These are phyloP conservation scores for Plasmodium fragile DNA, from an alignment of 169 alveolate species.

Conservation along the genomic window DNA sequence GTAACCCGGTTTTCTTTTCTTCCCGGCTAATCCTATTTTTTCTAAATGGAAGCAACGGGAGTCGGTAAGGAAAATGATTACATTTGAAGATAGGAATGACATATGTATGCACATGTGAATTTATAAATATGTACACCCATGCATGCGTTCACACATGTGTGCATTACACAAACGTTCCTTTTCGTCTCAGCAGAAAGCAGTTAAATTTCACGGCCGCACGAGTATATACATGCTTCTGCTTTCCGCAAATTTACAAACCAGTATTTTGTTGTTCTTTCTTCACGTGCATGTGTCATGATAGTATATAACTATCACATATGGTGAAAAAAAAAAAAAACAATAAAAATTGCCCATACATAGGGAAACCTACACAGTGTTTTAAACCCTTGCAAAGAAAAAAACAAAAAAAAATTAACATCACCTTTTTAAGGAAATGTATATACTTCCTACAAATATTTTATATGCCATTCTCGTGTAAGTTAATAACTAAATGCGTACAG, in stretches of 20 bases:
- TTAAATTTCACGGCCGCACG: neutral
- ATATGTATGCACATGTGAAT: neutral
- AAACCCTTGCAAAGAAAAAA: neutral
- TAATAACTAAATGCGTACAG: neutral
- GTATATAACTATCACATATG: neutral
- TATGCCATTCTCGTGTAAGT: neutral
- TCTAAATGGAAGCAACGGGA: neutral
- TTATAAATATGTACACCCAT: neutral
- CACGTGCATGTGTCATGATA: neutral
- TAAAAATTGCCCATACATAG: neutral
- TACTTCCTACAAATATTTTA: neutral
- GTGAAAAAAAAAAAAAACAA: neutral
- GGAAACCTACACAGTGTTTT: neutral
- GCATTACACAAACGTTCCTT: neutral
- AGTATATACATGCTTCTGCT: constrained; percentile 2
- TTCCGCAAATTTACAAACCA: neutral
- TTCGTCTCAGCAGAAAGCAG: neutral
- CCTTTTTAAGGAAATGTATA: neutral
- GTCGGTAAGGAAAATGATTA: neutral
- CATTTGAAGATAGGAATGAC: neutral
- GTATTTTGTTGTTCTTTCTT: neutral
- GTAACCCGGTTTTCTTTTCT: neutral
- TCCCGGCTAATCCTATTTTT: neutral
- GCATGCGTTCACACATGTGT: neutral
- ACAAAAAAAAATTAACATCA: neutral